phyloP scores from a whole-genome alignment of 208 protist genomes.

The Tritrichomonas musculus region DNA sequence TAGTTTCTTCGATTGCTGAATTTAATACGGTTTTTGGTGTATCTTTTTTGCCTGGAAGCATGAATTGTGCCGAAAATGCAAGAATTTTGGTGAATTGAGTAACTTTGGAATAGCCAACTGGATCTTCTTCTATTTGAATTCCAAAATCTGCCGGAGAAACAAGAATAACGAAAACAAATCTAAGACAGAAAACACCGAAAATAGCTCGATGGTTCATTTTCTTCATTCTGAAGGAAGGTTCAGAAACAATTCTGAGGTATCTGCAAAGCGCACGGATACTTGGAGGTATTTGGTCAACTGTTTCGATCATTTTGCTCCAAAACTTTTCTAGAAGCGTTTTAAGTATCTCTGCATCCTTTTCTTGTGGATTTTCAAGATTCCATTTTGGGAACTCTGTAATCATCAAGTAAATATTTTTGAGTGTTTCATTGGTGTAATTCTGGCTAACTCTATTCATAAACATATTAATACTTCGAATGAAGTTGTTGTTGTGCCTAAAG shows the following conservation, averaged over 20 bases:
- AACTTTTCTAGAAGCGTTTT: not conserved
- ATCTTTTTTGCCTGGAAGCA: no score
- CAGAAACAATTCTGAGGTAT: not conserved
- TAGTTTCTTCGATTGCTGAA: no score
- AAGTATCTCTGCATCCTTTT: not conserved
- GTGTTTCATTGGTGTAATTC: not conserved
- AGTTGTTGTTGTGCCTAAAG: not conserved
- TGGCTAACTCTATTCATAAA: not conserved
- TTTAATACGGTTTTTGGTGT: no score
- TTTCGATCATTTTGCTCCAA: not conserved
- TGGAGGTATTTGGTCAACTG: not conserved
- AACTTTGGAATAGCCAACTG: no score
- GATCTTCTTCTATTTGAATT: no score
- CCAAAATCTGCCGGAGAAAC: no score
- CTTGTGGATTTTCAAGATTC: not conserved
- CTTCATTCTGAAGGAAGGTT: not conserved
- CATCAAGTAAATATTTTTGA: not conserved
- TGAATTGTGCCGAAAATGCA: no score
- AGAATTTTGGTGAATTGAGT: no score
- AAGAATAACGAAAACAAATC: not conserved
- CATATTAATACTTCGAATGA: not conserved
- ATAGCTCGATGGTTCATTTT: not conserved
- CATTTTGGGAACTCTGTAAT: not conserved
- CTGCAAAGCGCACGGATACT: not conserved
- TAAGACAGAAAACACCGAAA: not conserved